Base-by-base conservation (phyloP, 2,329 filamentous ascomycete genomes). In the Stemphylium lycopersici region DNA sequence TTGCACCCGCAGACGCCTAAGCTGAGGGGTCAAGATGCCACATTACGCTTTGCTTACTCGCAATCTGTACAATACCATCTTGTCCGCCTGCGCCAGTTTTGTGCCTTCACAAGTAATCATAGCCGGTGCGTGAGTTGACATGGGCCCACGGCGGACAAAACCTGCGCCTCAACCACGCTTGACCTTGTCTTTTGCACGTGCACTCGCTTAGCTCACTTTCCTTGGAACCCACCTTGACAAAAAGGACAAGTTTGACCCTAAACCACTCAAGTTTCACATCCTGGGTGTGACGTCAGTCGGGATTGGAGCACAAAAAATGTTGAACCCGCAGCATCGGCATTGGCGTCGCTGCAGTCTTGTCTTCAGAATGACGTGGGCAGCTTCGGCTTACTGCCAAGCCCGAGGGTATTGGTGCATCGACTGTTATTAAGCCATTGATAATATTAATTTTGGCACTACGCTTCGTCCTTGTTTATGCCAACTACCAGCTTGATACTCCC, bases 261-360 rank as follows among this genome's bases (percentile, higher is more conserved):
- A 59, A 55, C 52, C 48, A 45, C 50, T 39, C 54, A 51, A 55
- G 62, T 65, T 63, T 63, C 58, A 61, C 38, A 42, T 36, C 52
- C 43, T 39, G 32, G 42, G 15, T 20, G 20, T 65, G 62, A 65
- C 61, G 61, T 65, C 62, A 65, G 31, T 29, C 36, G 31, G 29
- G 5, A 52, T 48, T 38, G 36, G 15, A 47, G 46, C 39, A 43
- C 39, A 41, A 56, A 54, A 44, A 52, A 50, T 52, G 33, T 51
- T 24, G 15, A 42, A n/a, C 18, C 34, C 26, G 34, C 40, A 39
- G 29, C 29, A 41, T 15, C 18, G 22, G 13, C 22, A 18, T 22
- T 15, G 13, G 11, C 36, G 22, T 48, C 15, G 20, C 18, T 15
- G 22, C 18, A 40, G n/a, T 40, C 6, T n/a, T 39, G 29, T 36